These are phyloP conservation scores for Chaetomiaceae sp. DNA, from an alignment of 2,329 filamentous ascomycete species.

Conservation along the genomic window DNA sequence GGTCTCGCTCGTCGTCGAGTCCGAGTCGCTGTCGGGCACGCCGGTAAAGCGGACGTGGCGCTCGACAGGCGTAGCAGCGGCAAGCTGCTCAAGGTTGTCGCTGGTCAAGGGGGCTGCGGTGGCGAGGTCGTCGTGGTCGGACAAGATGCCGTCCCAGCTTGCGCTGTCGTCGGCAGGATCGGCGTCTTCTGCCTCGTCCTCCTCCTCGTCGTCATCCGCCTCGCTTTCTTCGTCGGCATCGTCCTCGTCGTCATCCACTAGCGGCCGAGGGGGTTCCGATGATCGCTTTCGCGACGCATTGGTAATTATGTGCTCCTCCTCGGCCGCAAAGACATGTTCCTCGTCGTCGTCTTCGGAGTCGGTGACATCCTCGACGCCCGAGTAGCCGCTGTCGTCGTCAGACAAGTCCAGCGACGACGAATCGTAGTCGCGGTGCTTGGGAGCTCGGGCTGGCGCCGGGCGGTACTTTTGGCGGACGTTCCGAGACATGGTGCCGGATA, in stretches of 20 bases:
- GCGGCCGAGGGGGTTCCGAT: conserved; percentile 49
- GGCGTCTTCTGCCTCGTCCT: conserved; percentile 48
- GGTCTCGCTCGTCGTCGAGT: conserved; percentile 54
- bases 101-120: conserved; percentile 29
- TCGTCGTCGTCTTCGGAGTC: conserved; percentile 76
- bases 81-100: conserved; percentile 23
- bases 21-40: conserved; percentile 63
- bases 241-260: conserved; percentile 35
- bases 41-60: conserved; percentile 72
- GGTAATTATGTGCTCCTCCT: conserved; percentile 68
- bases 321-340: conserved; percentile 69
- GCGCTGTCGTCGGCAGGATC: conserved; percentile 42
- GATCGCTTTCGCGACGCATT: conserved; percentile 36
- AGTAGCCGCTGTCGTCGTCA: conserved; percentile 69
- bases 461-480: conserved; percentile 48
- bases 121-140: conserved; percentile 38
- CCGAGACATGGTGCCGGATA: conserved; percentile 43
- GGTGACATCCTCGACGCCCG: conserved; percentile 71
- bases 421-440: conserved; percentile 47
- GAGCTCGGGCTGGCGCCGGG: conserved; percentile 39
- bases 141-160: conserved; percentile 41
- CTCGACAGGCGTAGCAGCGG: conserved; percentile 34
- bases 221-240: conserved; percentile 12
- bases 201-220: conserved; percentile 34
- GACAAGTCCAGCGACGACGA: conserved; percentile 56